These are phyloP conservation scores for Asterophora lycoperdoides DNA, from an alignment of 768 basidiomycete species.

Conservation along the genomic window DNA sequence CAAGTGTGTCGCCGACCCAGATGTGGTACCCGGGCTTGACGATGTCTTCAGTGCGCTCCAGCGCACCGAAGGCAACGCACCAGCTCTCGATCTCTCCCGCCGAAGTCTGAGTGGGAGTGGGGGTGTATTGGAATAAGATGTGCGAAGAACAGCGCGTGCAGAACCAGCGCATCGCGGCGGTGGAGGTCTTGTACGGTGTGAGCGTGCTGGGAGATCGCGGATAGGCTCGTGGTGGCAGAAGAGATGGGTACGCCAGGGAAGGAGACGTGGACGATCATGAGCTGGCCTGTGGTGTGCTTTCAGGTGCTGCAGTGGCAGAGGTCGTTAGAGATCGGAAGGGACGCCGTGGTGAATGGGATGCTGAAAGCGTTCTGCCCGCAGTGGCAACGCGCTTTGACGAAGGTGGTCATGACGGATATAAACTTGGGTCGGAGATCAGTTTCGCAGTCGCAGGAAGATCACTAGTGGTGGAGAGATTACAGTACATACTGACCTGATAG, in stretches of 20 bases:
- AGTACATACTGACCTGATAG: too few species aligned
- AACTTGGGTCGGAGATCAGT: too few species aligned
- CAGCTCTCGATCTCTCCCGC: too few species aligned
- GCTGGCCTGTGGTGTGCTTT: too few species aligned
- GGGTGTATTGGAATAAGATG: background rate
- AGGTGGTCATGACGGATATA: constrained; percentile 15
- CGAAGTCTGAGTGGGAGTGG: too few species aligned
- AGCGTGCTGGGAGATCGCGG: too few species aligned
- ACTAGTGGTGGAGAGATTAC: too few species aligned
- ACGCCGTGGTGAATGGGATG: constrained; percentile 15
- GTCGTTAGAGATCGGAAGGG: constrained; percentile 15
- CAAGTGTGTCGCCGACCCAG: constrained; percentile 12
- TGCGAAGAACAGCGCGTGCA: constrained; percentile 13
- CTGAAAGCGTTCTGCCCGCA: constrained; percentile 18
- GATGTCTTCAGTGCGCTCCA: constrained; percentile 8
- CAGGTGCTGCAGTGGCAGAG: constrained; percentile 28
- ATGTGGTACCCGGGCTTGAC: constrained; percentile 5
- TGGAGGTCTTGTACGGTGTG: constrained; percentile 6
- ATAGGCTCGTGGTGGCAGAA: too few species aligned
- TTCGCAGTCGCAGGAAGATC: too few species aligned
- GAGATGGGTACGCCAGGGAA: too few species aligned
- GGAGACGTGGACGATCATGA: too few species aligned
- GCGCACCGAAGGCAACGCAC: constrained; percentile 10
- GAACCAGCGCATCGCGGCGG: constrained; percentile 10
- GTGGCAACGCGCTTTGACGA: constrained; percentile 17